Percentiles rank a stretch among this genome's conserved stretches.
These are phyloP conservation scores for Cladosporium sp. DNA, from an alignment of 2,329 filamentous ascomycete species.

Conservation along the genomic window DNA sequence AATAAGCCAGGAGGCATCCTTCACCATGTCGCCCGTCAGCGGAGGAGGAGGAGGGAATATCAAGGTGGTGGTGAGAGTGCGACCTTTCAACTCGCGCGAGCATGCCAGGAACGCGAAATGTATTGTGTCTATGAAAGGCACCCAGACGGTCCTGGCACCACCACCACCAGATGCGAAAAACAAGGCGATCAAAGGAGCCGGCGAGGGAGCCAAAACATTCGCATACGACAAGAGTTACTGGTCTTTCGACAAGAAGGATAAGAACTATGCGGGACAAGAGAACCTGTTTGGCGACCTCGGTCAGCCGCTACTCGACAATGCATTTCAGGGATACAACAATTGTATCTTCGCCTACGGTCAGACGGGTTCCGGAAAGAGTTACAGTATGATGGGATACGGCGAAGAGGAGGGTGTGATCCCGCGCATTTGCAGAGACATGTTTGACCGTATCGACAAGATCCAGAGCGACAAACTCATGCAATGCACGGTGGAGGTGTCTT, in stretches of 20 bases:
- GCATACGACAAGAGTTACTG: constrained; percentile 97
- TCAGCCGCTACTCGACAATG: constrained; percentile 89
- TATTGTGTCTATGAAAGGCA: constrained; percentile 93
- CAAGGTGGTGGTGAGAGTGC: constrained; percentile 96
- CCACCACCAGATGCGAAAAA: constrained; percentile 56
- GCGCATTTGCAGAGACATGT: constrained; percentile 96
- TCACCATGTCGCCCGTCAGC: constrained; percentile 13
- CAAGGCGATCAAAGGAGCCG: constrained; percentile 61
- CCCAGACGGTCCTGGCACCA: constrained; percentile 79
- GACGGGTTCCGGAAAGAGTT: constrained; percentile 96
- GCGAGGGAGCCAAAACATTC: constrained; percentile 73
- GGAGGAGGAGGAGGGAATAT: constrained; percentile 83
- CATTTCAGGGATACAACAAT: constrained; percentile 97
- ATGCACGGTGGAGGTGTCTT: constrained; percentile 96
- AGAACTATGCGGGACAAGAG: constrained; percentile 84
- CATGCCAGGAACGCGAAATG: constrained; percentile 92
- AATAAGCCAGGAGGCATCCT: constrained; percentile 12
- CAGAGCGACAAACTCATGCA: constrained; percentile 67
- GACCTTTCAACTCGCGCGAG: constrained; percentile 82
- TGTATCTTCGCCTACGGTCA: constrained; percentile 99
- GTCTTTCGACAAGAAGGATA: constrained; percentile 82
- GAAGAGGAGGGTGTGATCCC: constrained; percentile 94
- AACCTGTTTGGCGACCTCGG: constrained; percentile 85
- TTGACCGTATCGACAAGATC: constrained; percentile 71
- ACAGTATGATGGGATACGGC: constrained; percentile 99